phyloP scores from a whole-genome alignment of 495 filamentous ascomycete species.

The Melanomma pulvis-pyrius region DNA sequence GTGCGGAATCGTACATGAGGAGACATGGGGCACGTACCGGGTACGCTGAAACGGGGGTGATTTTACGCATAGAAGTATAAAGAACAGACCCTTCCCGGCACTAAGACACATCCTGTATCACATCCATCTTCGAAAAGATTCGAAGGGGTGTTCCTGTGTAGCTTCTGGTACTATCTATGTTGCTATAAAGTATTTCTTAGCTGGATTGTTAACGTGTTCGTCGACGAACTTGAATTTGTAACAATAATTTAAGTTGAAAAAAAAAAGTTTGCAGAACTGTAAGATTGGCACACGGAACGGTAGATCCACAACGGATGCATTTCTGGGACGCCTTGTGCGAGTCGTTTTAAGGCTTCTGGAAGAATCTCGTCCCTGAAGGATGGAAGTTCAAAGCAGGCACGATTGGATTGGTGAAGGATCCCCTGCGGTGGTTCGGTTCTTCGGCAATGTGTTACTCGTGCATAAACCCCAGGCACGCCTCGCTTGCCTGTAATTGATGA shows the following conservation, averaged over 20 bases:
- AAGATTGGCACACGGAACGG: no score
- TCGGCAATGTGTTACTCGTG: not conserved
- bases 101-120: not conserved
- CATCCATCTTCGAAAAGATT: not conserved
- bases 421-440: not conserved
- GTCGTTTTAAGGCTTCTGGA: constrained; percentile 6
- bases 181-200: not conserved
- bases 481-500: not conserved
- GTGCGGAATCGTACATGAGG: not conserved
- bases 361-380: not conserved
- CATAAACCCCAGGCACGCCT: not conserved
- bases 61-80: not conserved
- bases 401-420: not conserved
- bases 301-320: no score
- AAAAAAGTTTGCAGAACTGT: no score
- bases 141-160: not conserved
- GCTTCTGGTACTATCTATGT: not conserved
- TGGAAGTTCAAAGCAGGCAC: not conserved
- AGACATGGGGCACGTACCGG: not conserved
- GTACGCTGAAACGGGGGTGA: not conserved
- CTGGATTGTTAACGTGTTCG: no score
- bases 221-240: not conserved
- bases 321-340: not conserved
- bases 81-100: not conserved
- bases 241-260: no score